Conservation (phyloP, 2,329 filamentous ascomycete species). For the Talaromyces sp. region DNA sequence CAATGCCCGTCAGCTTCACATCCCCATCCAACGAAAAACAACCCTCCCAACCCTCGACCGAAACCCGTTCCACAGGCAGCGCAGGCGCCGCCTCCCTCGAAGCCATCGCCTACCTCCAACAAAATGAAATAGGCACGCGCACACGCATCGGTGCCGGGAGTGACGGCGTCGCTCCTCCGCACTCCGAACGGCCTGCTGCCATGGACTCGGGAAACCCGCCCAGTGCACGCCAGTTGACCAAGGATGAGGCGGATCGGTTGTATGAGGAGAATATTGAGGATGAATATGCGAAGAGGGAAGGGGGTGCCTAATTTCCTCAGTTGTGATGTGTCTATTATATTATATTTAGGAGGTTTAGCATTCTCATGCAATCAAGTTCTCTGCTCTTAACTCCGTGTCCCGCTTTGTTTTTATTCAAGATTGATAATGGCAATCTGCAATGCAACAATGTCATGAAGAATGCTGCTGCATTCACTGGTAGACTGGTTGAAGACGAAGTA, state of each 20-base stretch:
- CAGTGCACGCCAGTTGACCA: slow-evolving; percentile 28
- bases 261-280: slow-evolving; percentile 46
- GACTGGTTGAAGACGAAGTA: neutral
- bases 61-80: slow-evolving; percentile 16
- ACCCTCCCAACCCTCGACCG: slow-evolving; percentile 7
- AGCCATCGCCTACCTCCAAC: slow-evolving; percentile 13
- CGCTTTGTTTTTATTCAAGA: no score
- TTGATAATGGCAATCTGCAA: no score
- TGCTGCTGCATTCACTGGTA: no score
- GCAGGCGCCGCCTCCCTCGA: slow-evolving; percentile 19
- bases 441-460: no score
- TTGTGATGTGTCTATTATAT: neutral
- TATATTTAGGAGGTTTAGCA: no score
- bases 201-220: slow-evolving; percentile 17
- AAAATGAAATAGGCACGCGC: slow-evolving; percentile 13
- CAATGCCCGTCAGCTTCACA: slow-evolving; percentile 10
- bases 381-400: neutral
- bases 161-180: slow-evolving; percentile 19
- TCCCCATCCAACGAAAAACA: slow-evolving; percentile 1
- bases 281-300: slow-evolving; percentile 44
- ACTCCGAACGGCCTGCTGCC: slow-evolving; percentile 15
- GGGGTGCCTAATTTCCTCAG: slow-evolving; percentile 32
- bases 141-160: slow-evolving; percentile 17
- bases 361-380: neutral
- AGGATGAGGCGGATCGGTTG: slow-evolving; percentile 39